Percentiles rank a stretch among this genome's conserved stretches.
Evolutionary conservation across 2,329 filamentous ascomycete genomes (phyloP).

Genomic region (Magnaporthiopsis incrustans): DNA sequence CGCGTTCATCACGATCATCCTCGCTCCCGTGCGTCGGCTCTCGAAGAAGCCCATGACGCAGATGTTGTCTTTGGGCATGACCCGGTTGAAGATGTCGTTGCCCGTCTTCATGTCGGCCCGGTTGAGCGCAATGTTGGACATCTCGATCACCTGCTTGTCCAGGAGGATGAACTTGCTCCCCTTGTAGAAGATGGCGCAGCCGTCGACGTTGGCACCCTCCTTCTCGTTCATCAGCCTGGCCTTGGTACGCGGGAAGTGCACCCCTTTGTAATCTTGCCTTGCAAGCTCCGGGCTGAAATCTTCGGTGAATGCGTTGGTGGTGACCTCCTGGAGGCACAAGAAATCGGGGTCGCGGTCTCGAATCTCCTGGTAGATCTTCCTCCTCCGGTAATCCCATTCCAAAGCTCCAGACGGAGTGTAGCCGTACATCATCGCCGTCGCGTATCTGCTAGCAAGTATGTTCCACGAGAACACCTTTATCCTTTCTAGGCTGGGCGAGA

Average conservation of each 20-base stretch:
- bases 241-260: conserved; percentile 85
- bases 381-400: conserved; percentile 78
- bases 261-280: conserved; percentile 83
- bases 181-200: conserved; percentile 91
- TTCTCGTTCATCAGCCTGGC: conserved; percentile 87
- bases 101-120: conserved; percentile 95
- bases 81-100: conserved; percentile 94
- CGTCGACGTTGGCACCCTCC: conserved; percentile 84
- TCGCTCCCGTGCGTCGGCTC: conserved; percentile 80
- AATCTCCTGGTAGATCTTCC: conserved; percentile 77
- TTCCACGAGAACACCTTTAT: conserved; percentile 92
- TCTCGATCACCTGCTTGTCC: conserved; percentile 91
- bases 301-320: conserved; percentile 83
- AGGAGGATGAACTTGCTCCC: conserved; percentile 82
- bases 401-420: conserved; percentile 80
- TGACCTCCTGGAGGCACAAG: conserved; percentile 88
- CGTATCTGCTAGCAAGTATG: conserved; percentile 89
- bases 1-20: conserved; percentile 86
- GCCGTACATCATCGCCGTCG: conserved; percentile 76
- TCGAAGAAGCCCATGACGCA: conserved; percentile 88
- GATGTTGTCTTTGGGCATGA: conserved; percentile 98
- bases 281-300: conserved; percentile 84
- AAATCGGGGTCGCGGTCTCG: conserved; percentile 76
- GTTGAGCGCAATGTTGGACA: conserved; percentile 85
- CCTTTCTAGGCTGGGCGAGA: conserved; percentile 51